Conservation (phyloP, 352 stramenopile species). For the Pythium oligandrum region DNA sequence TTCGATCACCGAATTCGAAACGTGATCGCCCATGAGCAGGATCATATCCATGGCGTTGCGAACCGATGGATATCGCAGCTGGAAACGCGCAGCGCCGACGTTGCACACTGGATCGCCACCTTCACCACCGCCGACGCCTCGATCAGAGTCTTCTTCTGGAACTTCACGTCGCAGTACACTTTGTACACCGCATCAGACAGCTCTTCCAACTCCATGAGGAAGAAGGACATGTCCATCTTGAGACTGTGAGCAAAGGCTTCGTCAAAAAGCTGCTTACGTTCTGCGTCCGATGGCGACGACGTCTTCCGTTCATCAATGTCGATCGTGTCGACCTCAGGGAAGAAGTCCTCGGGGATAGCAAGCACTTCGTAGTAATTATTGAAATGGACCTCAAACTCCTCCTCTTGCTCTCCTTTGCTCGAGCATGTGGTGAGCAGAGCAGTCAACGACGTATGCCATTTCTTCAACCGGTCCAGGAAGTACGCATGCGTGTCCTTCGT, state of each 20-base stretch:
- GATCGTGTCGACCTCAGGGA: neutral
- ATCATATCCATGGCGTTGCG: slow-evolving; percentile 14
- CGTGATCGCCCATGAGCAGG: too few relatives aligned
- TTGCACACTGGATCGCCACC: slow-evolving; percentile 17
- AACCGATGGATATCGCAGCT: slow-evolving; percentile 17
- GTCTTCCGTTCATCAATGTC: neutral
- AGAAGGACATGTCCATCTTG: slow-evolving; percentile 16
- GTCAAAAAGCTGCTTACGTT: slow-evolving; percentile 11
- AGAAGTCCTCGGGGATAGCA: neutral
- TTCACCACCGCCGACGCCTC: slow-evolving; percentile 27
- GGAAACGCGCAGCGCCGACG: slow-evolving; percentile 12
- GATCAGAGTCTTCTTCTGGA: slow-evolving; percentile 24
- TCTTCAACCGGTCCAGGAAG: neutral
- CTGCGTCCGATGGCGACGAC: neutral
- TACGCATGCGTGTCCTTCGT: neutral
- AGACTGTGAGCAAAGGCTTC: slow-evolving; percentile 22
- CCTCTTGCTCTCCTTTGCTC: neutral
- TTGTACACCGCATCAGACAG: slow-evolving; percentile 9
- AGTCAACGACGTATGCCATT: neutral
- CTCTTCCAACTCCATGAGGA: slow-evolving; percentile 22
- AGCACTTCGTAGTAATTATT: slow-evolving; percentile 2
- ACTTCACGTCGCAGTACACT: slow-evolving; percentile 27
- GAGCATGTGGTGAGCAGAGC: neutral
- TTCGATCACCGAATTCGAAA: too few relatives aligned
- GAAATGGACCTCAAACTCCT: neutral